Base-by-base conservation (phyloP, 495 filamentous ascomycete species). In the Thozetella sp. region DNA sequence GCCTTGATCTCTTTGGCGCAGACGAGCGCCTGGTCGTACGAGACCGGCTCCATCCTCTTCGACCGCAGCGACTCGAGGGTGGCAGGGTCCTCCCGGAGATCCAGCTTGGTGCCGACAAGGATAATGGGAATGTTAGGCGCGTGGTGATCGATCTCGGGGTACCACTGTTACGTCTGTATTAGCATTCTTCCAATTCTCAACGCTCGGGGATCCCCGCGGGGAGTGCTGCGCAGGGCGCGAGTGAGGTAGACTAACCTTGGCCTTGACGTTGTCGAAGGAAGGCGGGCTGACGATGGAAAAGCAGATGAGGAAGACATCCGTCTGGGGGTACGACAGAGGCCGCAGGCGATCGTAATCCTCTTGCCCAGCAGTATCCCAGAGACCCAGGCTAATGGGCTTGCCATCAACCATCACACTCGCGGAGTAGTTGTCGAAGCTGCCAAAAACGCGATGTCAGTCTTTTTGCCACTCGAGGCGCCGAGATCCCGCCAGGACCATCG, bases 321-420 rank as follows among this genome's bases (percentile, higher is more conserved):
- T 99, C 77, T 97, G 95, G 6, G 95, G 95, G 73, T 99, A 98
- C 20, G 93, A 97, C 52, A 99, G 88, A 61, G 95, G 95, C 66
- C 95, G 86, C 66, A 98, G 86, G 72, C 95, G 86, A 74, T 98
- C 95, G 76, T 99, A 97, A 81, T 97, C 93, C 82, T 99, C 95
- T 81, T 97, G 93, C 69, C 94, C 95, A 65, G 95, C 95, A 66
- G 95, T 99, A 88, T 99, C 95, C 95, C 95, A 98, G 40, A 99
- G 79, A 64, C 95, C 95, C 64, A 99, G 78, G 76, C 93, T 97
- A 74, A 99, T 96, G 37, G 95, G 95, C 76, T 93, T 93, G 63
- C 91, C 91, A 80, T 99, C 95, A 50, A 99, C 95, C 91, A 97
- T 97, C 25, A 99, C 95, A 79, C 90, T 96, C 55, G 95, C 95